phyloP scores from a whole-genome alignment of 352 stramenopile species.

The Phytophthora lateralis region DNA sequence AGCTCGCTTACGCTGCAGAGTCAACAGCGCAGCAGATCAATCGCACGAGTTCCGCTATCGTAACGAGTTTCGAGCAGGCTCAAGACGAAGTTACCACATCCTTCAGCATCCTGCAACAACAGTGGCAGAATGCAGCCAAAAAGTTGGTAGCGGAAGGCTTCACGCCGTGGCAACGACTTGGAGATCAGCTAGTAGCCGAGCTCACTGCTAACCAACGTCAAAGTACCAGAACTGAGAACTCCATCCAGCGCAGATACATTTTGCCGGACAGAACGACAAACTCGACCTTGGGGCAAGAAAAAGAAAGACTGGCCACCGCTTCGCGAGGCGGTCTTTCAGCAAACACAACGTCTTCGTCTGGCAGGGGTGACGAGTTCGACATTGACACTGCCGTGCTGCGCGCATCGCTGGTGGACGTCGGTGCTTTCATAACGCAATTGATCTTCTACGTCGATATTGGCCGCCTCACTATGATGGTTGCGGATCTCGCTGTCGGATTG shows the following conservation, averaged over 20 bases:
- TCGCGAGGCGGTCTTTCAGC: constrained; percentile 3
- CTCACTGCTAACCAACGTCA: constrained; percentile 41
- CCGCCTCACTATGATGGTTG: constrained; percentile 31
- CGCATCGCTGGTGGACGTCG: constrained; percentile 35
- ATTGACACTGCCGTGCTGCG: constrained; percentile 43
- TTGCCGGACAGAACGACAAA: constrained; percentile 34
- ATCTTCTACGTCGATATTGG: constrained; percentile 44
- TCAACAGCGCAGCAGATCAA: constrained; percentile 37
- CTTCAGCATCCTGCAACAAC: constrained; percentile 31
- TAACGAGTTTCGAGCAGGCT: constrained; percentile 32
- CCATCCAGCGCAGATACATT: constrained; percentile 35
- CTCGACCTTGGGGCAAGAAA: constrained; percentile 30
- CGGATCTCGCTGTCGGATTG: constrained; percentile 45
- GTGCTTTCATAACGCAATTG: constrained; percentile 30
- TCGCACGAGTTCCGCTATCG: constrained; percentile 21
- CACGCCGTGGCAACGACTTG: constrained; percentile 36
- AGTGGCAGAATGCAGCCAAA: constrained; percentile 30
- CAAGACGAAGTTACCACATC: constrained; percentile 33
- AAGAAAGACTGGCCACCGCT: constrained; percentile 11
- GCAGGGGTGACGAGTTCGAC: constrained; percentile 25
- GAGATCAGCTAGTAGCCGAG: constrained; percentile 35
- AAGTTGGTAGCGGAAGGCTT: constrained; percentile 26
- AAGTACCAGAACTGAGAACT: constrained; percentile 19
- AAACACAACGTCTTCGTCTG: constrained; percentile 12
- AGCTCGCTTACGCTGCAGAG: constrained; percentile 35